These are phyloP conservation scores for Camellia japonica DNA, from an alignment of 148 eudicot species.

Conservation along the genomic window DNA sequence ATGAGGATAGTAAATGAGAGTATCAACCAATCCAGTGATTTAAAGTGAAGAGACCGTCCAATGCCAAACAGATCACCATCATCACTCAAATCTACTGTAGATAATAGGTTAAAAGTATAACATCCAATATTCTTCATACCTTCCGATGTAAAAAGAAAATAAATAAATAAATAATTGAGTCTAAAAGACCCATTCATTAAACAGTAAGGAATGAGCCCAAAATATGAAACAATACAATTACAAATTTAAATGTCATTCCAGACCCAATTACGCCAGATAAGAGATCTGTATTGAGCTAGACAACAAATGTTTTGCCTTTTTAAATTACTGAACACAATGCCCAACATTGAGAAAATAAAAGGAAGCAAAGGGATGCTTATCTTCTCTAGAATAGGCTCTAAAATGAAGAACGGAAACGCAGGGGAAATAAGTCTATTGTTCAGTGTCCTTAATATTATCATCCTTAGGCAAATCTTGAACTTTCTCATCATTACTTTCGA, in stretches of 20 bases:
- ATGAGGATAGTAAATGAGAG: constrained; percentile 11
- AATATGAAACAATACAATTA: background rate
- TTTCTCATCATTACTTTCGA: constrained; percentile 23
- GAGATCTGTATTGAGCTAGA: constrained; percentile 13
- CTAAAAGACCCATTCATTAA: no score
- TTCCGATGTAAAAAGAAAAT: no score
- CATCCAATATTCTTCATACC: no score
- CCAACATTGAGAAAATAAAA: background rate
- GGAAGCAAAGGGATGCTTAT: background rate
- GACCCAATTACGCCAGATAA: background rate
- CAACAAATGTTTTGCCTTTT: background rate
- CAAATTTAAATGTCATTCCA: background rate
- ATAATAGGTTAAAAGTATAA: no score
- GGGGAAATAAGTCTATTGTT: constrained; percentile 1
- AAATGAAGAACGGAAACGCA: background rate
- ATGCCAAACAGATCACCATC: background rate
- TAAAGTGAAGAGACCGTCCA: background rate
- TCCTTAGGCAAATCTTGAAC: constrained; percentile 23
- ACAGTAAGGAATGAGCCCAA: no score
- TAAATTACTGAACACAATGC: constrained; percentile 7
- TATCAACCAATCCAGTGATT: background rate
- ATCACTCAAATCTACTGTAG: no score
- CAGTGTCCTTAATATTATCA: constrained; percentile 16
- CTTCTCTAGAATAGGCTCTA: background rate
- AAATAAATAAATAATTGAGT: background rate